Conservation (phyloP, 768 basidiomycete genomes). For the Kwoniella bestiolae region DNA sequence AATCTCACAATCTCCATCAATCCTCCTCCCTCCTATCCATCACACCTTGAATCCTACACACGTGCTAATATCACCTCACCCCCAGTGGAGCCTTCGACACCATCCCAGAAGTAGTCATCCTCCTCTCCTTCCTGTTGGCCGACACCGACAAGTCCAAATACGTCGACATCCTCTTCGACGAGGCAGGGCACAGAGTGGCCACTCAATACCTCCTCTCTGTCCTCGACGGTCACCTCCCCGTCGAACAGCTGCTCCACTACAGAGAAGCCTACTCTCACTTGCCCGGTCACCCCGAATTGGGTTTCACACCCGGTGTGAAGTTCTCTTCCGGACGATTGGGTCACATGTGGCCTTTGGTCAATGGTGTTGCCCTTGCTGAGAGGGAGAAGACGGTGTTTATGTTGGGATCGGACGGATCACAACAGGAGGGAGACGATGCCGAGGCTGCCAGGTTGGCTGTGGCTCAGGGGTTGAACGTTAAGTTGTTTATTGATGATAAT, state of each 20-base stretch:
- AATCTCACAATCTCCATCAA: not conserved
- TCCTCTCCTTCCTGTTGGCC: conserved; percentile 70
- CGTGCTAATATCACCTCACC: not conserved
- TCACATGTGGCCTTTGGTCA: conserved; percentile 87
- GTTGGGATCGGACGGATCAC: conserved; percentile 86
- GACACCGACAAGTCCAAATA: conserved; percentile 61
- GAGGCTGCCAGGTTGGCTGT: conserved; percentile 87
- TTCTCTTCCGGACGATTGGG: conserved; percentile 92
- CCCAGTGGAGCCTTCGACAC: conserved; percentile 65
- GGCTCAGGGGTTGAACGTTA: conserved; percentile 79
- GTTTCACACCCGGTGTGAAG: conserved; percentile 87
- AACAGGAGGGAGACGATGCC: conserved; percentile 89
- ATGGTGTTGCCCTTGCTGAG: conserved; percentile 81
- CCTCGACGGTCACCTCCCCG: conserved; percentile 71
- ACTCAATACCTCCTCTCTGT: conserved; percentile 85
- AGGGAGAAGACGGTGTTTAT: conserved; percentile 76
- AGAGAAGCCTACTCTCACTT: conserved; percentile 83
- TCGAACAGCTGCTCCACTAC: conserved; percentile 80
- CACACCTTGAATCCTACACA: not conserved
- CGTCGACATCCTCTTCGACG: conserved; percentile 47
- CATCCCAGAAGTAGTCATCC: conserved; percentile 80
- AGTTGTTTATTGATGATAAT: conserved; percentile 86
- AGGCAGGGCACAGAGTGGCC: conserved; percentile 80
- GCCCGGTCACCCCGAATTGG: conserved; percentile 86
- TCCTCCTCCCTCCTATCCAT: not conserved